Base-by-base conservation (phyloP, 192 early-diverging fungal genomes). In the Kappamyces sp. region DNA sequence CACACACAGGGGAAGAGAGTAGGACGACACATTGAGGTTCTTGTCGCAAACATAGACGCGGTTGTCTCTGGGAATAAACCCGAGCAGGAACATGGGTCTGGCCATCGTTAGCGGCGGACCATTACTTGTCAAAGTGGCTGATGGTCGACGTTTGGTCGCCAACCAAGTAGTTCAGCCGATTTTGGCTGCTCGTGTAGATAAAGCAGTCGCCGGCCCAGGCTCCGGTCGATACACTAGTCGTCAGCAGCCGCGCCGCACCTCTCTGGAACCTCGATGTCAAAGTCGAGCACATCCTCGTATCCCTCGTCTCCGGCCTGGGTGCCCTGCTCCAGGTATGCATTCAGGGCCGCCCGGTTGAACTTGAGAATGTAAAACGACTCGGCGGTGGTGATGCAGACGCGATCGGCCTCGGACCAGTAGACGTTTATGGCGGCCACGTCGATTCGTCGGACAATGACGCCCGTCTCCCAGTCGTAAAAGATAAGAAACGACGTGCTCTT, bases 151-250 rank as follows among this genome's bases (percentile, higher is more conserved):
- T 84, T 71, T 94, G 92, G 1, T 82, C 87, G 51, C 97, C 95
- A 3, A 99, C 95, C 39, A 99, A 73, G 65, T 99, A 99, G 74
- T 90, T 94, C 59, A 99, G 77, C 33, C 95, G 85, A 72, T 96
- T 95, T 59, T 79, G 77, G 7, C 79, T 67, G 66, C 89, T 93
- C 13, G 92, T 92, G 76, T 97, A 99, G 57, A 99, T 97, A 65
- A 99, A 98, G 67, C 96, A 97, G 72, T 99, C 97, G 48, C 97
- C 97, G 48, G 97, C 90, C 97, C 97, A 99, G 62, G 80, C 81
- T 32, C 94, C 97, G 3, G 94, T 92, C 64, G 88, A 88, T 36
- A 99, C 85, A 49, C 90, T 90, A 68, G 8, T 46, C 34, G 55
- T 51, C 9, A 8, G 66, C 9, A 31, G 2, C 1, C 7, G 3